Base-by-base conservation (phyloP, 768 basidiomycete species). In the Termitomyces sp. region DNA sequence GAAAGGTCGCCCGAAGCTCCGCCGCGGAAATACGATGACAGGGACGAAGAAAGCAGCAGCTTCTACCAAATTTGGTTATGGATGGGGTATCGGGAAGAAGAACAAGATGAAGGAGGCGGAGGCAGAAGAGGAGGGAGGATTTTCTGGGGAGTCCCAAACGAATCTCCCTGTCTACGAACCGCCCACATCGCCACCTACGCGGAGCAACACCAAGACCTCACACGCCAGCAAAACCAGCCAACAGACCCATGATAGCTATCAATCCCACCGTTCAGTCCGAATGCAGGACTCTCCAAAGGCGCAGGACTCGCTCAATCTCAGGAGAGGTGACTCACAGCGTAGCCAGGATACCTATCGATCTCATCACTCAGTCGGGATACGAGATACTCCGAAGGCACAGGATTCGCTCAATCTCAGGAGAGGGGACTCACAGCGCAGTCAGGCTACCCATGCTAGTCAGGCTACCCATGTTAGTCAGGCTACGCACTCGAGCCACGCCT, bases 61-160 rank as follows among this genome's bases (percentile, higher is more conserved):
- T 1, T 71, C 79, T 38, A 71, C 70, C 45, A 83, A 75, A 65
- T 85, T 81, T 79, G 87, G 87, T n/a, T 89, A 87, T 68, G 86
- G 86, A 38, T 86, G 85, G 83, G 86, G 86, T 0, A 51, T 82
- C 38, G 86, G 86, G 43, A 84, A 76, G 73, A 78, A 76, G 59
- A 77, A 77, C 54, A 76, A 78, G 60, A 72, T 69, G 52, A 81
- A 80, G 58, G 69, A 67, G 70, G 60, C 68, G 63, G 69, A 69
- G 48, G 68, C 58, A 58, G 72, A 70, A 35, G 66, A 57, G 57
- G 73, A 70, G 58, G 64, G 59, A 51, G 66, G 62, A 11, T 58
- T 64, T 54, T 64, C 66, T 11, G 52, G 56, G 34, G 59, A 68
- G 31, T 73, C 75, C 1, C 61, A 69, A 51, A 66, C 69, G 59